Base-by-base conservation (phyloP, 2,329 filamentous ascomycete species). In the Ophiostoma pallidulum region DNA sequence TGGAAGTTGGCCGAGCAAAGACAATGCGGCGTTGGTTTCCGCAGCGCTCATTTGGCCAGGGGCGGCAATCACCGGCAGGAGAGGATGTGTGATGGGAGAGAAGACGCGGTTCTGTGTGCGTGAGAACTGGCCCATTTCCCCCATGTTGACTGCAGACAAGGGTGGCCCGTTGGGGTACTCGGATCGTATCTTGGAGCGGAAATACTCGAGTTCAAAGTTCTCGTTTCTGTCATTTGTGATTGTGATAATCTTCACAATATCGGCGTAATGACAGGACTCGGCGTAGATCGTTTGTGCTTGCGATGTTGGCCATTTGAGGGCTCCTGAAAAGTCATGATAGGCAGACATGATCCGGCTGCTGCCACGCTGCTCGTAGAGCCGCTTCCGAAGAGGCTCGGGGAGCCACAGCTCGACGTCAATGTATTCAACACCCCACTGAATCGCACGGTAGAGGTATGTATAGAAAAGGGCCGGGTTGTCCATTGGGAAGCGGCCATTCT, bases 191-290 rank as follows among this genome's bases (percentile, higher is more conserved):
- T 80, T 77, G 10, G 85, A 88, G 26, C 87, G 81, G 66, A 94
- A 94, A 64, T 90, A 90, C 63, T 94, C 88, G 29, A 94, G 74
- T 66, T 94, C 86, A 60, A 94, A 92, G 64, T 94, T 92, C 57
- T 90, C 86, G 59, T 89, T 86, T 60, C 85, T 81, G 35, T 84
- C 82, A 60, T 80, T 83, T 59, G 88, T 86, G 59, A 90, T 82
- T 28, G 84, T 81, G 58, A 92, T 92, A 85, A 94, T 92, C 69
- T 92, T 94, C 59, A 94, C 82, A 49, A 94, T 86, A 62, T 94
- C 86, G 40, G 84, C 84, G 56, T 89, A 88, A 50, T 78, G 77
- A 40, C 77, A 77, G 8, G 84, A 86, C 55, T 82, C 75, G 50
- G 78, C 70, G 56, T 90, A 94, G 4, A 91, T 74, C 10, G 75